Conservation (phyloP, 2,329 filamentous ascomycete species). For the Clonostachys byssicola region DNA sequence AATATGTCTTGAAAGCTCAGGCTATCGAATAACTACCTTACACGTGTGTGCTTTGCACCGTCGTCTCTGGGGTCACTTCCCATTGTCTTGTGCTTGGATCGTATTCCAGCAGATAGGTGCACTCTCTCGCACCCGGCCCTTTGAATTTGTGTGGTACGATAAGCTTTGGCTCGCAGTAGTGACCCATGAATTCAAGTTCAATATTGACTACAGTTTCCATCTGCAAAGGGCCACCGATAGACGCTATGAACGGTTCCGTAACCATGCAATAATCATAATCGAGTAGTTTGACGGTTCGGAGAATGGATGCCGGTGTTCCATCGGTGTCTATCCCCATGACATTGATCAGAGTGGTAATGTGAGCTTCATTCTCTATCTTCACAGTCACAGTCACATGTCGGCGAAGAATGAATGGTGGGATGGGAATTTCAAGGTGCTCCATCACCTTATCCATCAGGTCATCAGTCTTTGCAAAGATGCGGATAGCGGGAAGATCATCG, state of each 20-base stretch:
- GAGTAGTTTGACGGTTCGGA: slow-evolving; percentile 18
- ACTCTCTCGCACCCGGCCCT: too few species aligned
- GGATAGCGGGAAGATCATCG: slow-evolving; percentile 22
- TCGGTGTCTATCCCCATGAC: slow-evolving; percentile 32
- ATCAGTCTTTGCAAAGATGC: slow-evolving; percentile 28
- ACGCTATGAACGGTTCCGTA: slow-evolving; percentile 25
- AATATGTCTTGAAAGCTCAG: too few species aligned
- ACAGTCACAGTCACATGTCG: slow-evolving; percentile 24
- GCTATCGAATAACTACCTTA: too few species aligned
- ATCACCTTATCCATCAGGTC: slow-evolving; percentile 33
- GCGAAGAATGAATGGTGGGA: slow-evolving; percentile 30
- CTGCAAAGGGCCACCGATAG: too few species aligned
- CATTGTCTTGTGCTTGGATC: too few species aligned
- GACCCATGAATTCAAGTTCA: slow-evolving; percentile 40
- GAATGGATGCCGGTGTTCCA: slow-evolving; percentile 31
- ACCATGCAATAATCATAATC: too few species aligned
- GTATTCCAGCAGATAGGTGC: too few species aligned
- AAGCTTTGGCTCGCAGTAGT: slow-evolving; percentile 37
- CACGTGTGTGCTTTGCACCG: too few species aligned
- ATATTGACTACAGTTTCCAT: slow-evolving; percentile 16
- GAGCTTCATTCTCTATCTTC: slow-evolving; percentile 10
- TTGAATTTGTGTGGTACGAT: too few species aligned
- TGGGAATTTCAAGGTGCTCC: slow-evolving; percentile 24
- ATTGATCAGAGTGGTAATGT: slow-evolving; percentile 16
- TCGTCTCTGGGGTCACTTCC: too few species aligned